Percentiles rank a stretch among this genome's conserved stretches.
These are phyloP conservation scores for Penicillium flavigenum DNA, from an alignment of 495 filamentous ascomycete genomes.

Conservation along the genomic window DNA sequence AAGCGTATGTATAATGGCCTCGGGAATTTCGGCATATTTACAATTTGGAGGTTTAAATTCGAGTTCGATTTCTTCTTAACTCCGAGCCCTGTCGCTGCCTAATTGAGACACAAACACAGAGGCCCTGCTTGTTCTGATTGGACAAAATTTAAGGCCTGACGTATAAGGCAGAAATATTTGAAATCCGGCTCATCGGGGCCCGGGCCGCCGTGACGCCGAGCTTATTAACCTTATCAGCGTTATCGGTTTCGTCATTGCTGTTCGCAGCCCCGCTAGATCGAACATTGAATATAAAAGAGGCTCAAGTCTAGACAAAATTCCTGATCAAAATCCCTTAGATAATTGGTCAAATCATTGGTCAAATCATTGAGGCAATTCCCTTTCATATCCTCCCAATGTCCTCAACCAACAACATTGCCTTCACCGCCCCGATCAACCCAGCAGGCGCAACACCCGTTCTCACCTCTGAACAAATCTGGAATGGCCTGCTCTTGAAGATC, in stretches of 20 bases:
- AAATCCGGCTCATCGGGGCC: neutral
- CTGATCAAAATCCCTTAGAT: neutral
- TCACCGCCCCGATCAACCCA: slow-evolving; percentile 55
- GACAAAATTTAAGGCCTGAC: neutral
- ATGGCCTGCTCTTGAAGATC: slow-evolving; percentile 50
- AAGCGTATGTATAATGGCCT: too few relatives aligned
- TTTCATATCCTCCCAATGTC: slow-evolving; percentile 16
- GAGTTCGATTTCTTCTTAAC: too few relatives aligned
- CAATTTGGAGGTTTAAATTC: too few relatives aligned
- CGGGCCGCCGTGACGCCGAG: neutral
- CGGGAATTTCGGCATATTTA: too few relatives aligned
- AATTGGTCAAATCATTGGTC: neutral
- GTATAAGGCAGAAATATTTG: neutral
- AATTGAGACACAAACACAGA: too few relatives aligned
- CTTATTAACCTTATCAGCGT: slow-evolving; percentile 3
- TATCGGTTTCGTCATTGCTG: slow-evolving; percentile 5
- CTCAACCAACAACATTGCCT: slow-evolving; percentile 45
- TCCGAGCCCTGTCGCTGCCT: too few relatives aligned
- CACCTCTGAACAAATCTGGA: slow-evolving; percentile 49
- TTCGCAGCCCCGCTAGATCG: neutral
- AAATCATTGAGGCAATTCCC: neutral
- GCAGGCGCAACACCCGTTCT: slow-evolving; percentile 39
- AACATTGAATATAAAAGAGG: neutral
- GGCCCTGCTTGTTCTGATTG: neutral
- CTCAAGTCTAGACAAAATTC: neutral